Conservation (phyloP, 805 yeast species). For the Starmerella sirachaensis region DNA sequence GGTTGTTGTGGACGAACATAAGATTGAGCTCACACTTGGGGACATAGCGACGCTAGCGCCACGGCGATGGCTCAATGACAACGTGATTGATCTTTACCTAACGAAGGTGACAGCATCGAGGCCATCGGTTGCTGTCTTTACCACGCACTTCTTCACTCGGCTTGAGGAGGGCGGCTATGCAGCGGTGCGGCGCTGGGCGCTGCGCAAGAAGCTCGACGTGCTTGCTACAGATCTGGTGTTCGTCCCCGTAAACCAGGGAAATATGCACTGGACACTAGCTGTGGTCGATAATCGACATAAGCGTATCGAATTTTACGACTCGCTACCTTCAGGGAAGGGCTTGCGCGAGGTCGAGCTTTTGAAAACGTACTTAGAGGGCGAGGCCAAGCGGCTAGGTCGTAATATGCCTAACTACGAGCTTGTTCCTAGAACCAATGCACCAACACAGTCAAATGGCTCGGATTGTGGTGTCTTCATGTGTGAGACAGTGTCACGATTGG, state of each 20-base stretch:
- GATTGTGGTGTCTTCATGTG: conserved; percentile 96
- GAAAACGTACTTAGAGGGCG: conserved; percentile 52
- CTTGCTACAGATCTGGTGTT: conserved; percentile 52
- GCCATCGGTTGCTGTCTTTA: conserved; percentile 51
- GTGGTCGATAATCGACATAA: conserved; percentile 52
- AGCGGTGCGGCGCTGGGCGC: conserved; percentile 79
- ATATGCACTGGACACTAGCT: conserved; percentile 87
- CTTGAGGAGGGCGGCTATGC: conserved; percentile 60
- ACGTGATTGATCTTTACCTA: conserved; percentile 73
- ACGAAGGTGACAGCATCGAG: conserved; percentile 34
- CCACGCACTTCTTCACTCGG: conserved; percentile 77
- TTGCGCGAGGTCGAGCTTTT: conserved; percentile 34
- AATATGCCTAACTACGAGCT: conserved; percentile 26
- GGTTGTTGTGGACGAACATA: conserved; percentile 67
- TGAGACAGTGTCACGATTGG: conserved; percentile 53
- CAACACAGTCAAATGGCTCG: conserved; percentile 78
- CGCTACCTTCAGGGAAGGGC: conserved; percentile 37
- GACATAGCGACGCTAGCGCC: conserved; percentile 65
- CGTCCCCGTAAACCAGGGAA: conserved; percentile 73
- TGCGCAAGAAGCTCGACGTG: conserved; percentile 57
- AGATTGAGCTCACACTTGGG: conserved; percentile 47
- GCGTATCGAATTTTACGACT: conserved; percentile 64
- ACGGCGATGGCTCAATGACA: conserved; percentile 80
- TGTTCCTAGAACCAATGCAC: conserved; percentile 36
- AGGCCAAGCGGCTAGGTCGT: conserved; percentile 41